Evolutionary conservation across 352 stramenopile genomes (phyloP).

Genomic region (Pythium insidiosum): DNA sequence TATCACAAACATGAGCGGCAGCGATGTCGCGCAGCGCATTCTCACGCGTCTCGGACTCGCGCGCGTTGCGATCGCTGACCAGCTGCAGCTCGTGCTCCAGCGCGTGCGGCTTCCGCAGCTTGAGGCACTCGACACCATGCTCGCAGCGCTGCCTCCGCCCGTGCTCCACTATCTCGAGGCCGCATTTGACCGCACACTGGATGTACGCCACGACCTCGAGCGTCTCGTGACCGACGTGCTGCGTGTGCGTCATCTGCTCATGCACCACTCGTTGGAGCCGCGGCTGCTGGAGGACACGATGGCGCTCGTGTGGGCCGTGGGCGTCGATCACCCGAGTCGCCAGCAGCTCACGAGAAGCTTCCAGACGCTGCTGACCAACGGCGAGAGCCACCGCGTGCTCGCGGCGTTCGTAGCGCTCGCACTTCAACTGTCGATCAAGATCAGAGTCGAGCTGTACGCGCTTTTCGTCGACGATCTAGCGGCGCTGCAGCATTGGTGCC

Average conservation of each 20-base stretch:
- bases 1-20: neutral
- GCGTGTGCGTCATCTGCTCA: slow-evolving; percentile 43
- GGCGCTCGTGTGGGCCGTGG: slow-evolving; percentile 34
- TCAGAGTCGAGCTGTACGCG: slow-evolving; percentile 45
- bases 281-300: slow-evolving; percentile 16
- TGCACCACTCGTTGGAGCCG: slow-evolving; percentile 24
- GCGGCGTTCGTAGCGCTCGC: too few species aligned
- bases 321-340: slow-evolving; percentile 32
- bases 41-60: slow-evolving; percentile 31
- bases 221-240: slow-evolving; percentile 49
- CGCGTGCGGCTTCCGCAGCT: slow-evolving; percentile 39
- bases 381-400: too few species aligned
- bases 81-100: slow-evolving; percentile 26
- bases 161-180: slow-evolving; percentile 23
- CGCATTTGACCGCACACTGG: slow-evolving; percentile 47
- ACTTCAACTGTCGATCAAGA: too few species aligned
- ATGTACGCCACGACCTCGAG: slow-evolving; percentile 51
- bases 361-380: slow-evolving; percentile 47
- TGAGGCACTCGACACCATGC: slow-evolving; percentile 19
- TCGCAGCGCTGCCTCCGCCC: slow-evolving; percentile 8
- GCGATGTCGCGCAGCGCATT: slow-evolving; percentile 14
- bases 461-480: slow-evolving; percentile 34
- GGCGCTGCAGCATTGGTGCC: slow-evolving; percentile 39
- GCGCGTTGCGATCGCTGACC: slow-evolving; percentile 20
- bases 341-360: slow-evolving; percentile 42